A percentile compares a stretch with the other conserved stretches of the same genome.
Evolutionary conservation across 768 basidiomycete species (phyloP).

Genomic region (Tylopilus sp.): DNA sequence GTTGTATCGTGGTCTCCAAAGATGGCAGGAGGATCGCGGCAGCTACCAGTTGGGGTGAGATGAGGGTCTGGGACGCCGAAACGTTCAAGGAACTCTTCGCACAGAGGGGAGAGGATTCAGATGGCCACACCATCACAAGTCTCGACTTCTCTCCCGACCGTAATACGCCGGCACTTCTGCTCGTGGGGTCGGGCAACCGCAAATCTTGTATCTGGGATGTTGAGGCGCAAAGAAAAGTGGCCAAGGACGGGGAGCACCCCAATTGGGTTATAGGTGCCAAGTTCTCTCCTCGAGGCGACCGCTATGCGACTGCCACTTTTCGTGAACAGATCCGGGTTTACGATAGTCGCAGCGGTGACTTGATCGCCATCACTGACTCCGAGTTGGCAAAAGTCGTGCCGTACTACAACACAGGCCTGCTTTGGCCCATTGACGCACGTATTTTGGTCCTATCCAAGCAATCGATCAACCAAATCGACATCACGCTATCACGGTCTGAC

Average conservation of each 20-base stretch:
- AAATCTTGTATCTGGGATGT: conserved; percentile 6
- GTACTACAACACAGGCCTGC: conserved; percentile 13
- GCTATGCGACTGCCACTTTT: conserved; percentile 9
- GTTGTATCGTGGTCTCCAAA: conserved; percentile 5
- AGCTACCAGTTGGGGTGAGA: conserved; percentile 8
- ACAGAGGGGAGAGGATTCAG: background rate
- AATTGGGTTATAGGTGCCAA: conserved; percentile 13
- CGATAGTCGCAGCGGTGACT: background rate
- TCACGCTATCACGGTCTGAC: no score
- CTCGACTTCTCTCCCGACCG: conserved; percentile 14
- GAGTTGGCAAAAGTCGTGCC: conserved; percentile 3
- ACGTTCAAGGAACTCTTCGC: conserved; percentile 1
- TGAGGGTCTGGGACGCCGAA: conserved; percentile 4
- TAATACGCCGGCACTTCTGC: conserved; percentile 3
- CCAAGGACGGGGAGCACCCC: background rate
- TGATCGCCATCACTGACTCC: background rate
- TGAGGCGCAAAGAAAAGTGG: background rate
- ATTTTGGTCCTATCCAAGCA: conserved; percentile 5
- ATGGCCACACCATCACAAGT: conserved; percentile 5
- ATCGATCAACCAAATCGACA: background rate
- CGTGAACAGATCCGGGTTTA: conserved; percentile 8
- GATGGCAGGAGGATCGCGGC: conserved; percentile 8
- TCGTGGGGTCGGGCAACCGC: conserved; percentile 4
- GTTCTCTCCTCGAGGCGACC: conserved; percentile 9
- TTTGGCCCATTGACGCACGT: conserved; percentile 1